These are phyloP conservation scores for Corylus americana DNA, from an alignment of 306 rosid genomes.

Conservation along the genomic window DNA sequence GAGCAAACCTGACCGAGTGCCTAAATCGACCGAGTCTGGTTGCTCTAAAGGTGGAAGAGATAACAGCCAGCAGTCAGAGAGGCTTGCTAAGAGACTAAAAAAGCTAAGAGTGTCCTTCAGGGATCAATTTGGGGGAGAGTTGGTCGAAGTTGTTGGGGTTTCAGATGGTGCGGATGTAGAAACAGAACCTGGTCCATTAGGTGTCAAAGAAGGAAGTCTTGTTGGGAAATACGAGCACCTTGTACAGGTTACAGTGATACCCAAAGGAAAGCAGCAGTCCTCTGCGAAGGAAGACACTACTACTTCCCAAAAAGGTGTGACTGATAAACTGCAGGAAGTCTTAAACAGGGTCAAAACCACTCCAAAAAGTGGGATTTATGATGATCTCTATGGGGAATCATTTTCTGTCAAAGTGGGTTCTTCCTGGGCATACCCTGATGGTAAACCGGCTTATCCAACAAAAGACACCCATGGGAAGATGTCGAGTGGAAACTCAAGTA, in stretches of 20 bases:
- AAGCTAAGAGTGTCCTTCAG: conserved; percentile 81
- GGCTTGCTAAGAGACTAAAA: conserved; percentile 69
- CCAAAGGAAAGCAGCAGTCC: conserved; percentile 84
- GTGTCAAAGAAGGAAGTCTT: conserved; percentile 96
- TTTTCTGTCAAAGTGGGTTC: conserved; percentile 78
- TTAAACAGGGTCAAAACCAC: conserved; percentile 74
- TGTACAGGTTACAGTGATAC: conserved; percentile 85
- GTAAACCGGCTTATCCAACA: conserved; percentile 34
- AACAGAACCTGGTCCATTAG: conserved; percentile 94
- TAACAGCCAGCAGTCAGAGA: conserved; percentile 46
- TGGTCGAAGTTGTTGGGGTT: conserved; percentile 84
- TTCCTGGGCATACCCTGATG: conserved; percentile 82
- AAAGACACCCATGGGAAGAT: conserved; percentile 43
- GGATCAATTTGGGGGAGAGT: conserved; percentile 95
- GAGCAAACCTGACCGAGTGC: conserved; percentile 44
- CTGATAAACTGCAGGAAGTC: conserved; percentile 89
- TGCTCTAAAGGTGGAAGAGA: conserved; percentile 35
- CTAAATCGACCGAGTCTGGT: conserved; percentile 47
- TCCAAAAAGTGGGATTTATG: conserved; percentile 70
- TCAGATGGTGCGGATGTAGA: conserved; percentile 96
- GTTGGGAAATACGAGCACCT: conserved; percentile 96
- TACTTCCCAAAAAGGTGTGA: conserved; percentile 78
- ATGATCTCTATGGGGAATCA: conserved; percentile 91
- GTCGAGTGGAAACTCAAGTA: conserved; percentile 43
- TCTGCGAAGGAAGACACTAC: conserved; percentile 52